Conservation (phyloP, 2,329 filamentous ascomycete genomes). For the Fusarium nanum region DNA sequence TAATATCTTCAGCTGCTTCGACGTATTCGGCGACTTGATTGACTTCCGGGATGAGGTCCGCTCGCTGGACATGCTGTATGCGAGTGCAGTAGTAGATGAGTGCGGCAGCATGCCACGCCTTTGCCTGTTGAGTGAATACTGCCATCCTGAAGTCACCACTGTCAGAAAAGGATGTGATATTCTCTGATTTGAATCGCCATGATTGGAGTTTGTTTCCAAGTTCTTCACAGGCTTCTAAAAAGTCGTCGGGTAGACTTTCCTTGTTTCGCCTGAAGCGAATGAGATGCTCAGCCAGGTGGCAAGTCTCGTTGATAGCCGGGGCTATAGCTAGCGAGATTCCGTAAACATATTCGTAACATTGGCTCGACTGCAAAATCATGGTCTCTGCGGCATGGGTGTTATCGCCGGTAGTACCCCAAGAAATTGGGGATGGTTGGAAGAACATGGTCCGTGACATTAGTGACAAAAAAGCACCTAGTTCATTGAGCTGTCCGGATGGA, state of each 20-base stretch:
- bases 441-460: background rate
- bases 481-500: background rate
- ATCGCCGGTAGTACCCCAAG: background rate
- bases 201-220: background rate
- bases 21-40: background rate
- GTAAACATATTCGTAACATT: background rate
- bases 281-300: background rate
- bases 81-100: conserved; percentile 2
- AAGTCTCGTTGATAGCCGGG: background rate
- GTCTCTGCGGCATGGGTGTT: background rate
- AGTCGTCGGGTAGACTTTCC: background rate
- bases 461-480: background rate
- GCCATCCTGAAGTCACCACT: background rate
- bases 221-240: background rate
- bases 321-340: background rate
- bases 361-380: background rate
- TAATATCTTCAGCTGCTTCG: background rate
- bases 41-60: background rate
- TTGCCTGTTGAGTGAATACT: background rate
- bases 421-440: background rate
- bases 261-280: background rate
- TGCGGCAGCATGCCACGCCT: conserved; percentile 1
- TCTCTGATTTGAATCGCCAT: background rate
- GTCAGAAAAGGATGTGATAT: background rate
- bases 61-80: background rate